Base-by-base conservation (phyloP, 2,329 filamentous ascomycete species). In the Nothophoma quercina region DNA sequence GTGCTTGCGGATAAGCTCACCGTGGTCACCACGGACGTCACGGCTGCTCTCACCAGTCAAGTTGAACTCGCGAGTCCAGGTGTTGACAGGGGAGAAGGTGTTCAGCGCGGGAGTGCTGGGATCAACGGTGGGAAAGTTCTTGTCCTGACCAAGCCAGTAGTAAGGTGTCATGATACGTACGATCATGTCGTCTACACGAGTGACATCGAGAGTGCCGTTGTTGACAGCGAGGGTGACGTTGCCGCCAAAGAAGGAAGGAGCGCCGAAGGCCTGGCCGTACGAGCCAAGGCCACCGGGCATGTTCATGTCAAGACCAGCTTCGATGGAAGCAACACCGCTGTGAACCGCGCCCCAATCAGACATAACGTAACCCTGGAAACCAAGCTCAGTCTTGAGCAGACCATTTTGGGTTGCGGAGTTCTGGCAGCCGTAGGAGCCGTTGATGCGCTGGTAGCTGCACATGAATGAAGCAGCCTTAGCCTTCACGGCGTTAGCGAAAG, bases 391-490 rank as follows among this genome's bases (percentile, higher is more conserved):
- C 60, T 82, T 83, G 22, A 84, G 72, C 18, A 83, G 65, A 33
- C 79, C 79, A 51, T 83, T 83, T 26, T 79, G 71, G 6, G 75
- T 56, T 59, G 79, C 65, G n/a, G 58, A 64, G 57, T 74, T 75
- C 59, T 75, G 64, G 59, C 72, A 75, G 25, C 58, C 68, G 40
- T 75, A 71, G 3, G 67, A 67, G 19, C 67, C 67, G 51, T 75
- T 74, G 39, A 74, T 56, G 8, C 68, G 56, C 36, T 78, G 69
- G 56, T 79, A 78, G 0, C 72, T 73, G 62, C 86, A 88, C 86
- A 89, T 89, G 47, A 88, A 74, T 0, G 80, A 83, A 0, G 78
- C 82, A 2, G 79, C 81, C 5, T 84, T 83, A 4, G 84, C 84
- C 26, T 74, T 78, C 12, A 88, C 73, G 0, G 83, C 81, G 49